Evolutionary conservation across 257 asterid genomes (phyloP).

Genomic region (Anisodus tanguticus): DNA sequence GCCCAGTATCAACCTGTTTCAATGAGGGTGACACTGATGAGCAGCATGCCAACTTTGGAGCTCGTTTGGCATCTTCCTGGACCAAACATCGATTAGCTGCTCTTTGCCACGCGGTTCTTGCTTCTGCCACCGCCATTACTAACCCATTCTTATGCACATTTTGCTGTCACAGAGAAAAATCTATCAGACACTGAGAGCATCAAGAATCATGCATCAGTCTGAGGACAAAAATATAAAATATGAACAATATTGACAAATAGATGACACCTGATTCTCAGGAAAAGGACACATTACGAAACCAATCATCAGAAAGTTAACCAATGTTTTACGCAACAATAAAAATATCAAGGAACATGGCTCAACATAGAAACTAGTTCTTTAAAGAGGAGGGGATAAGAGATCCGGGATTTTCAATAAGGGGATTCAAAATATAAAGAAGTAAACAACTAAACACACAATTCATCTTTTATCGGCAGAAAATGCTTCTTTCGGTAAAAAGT

Average conservation of each 20-base stretch:
- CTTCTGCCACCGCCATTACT: slow-evolving; percentile 79
- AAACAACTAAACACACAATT: not conserved
- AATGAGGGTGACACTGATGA: slow-evolving; percentile 55
- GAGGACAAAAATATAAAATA: not conserved
- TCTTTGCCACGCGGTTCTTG: slow-evolving; percentile 88
- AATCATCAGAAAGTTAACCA: not conserved
- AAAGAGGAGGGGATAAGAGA: not conserved
- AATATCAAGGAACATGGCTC: not conserved
- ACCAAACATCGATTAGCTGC: slow-evolving; percentile 82
- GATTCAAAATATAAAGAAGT: not conserved
- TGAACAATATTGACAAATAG: not conserved
- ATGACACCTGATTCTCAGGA: not conserved
- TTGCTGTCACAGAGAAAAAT: slow-evolving; percentile 6
- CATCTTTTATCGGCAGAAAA: not conserved
- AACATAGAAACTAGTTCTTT: not conserved
- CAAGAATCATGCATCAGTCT: not conserved
- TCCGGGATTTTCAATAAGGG: not conserved
- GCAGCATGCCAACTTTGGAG: slow-evolving; percentile 87
- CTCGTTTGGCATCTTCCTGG: slow-evolving; percentile 93
- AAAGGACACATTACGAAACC: not conserved
- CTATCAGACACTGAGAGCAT: not conserved
- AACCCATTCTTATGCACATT: slow-evolving; percentile 47
- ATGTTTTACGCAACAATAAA: not conserved
- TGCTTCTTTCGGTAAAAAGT: not conserved
- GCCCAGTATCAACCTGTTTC: slow-evolving; percentile 51